A percentile compares a stretch with the other conserved stretches of the same genome.
phyloP scores from a whole-genome alignment of 1,284 basidiomycete genomes.

The Porodaedalea pini region DNA sequence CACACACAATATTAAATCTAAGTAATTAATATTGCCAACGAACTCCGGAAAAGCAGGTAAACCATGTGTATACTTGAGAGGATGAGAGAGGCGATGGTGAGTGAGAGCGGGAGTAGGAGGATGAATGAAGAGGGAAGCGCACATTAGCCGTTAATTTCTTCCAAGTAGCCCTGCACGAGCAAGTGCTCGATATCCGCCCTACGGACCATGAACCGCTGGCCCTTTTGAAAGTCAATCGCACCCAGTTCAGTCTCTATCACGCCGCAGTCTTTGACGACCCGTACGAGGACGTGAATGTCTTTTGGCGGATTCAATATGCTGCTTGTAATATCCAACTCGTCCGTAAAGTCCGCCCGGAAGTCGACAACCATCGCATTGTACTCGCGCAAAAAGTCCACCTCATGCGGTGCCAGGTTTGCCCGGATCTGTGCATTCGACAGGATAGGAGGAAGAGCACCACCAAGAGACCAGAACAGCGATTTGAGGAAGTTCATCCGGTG shows the following conservation, averaged over 20 bases:
- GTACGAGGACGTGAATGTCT: conserved; percentile 76
- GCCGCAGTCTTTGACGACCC: conserved; percentile 82
- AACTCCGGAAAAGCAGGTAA: too few relatives aligned
- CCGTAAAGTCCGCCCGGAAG: conserved; percentile 82
- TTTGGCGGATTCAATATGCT: conserved; percentile 76
- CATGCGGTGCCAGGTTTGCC: conserved; percentile 80
- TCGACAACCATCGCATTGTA: conserved; percentile 82
- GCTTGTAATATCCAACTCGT: conserved; percentile 82
- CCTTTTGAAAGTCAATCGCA: conserved; percentile 83
- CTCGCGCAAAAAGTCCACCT: conserved; percentile 84
- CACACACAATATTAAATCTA: too few relatives aligned
- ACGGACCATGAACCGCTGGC: conserved; percentile 83
- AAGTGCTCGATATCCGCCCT: conserved; percentile 87
- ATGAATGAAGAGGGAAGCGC: not conserved
- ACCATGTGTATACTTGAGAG: too few relatives aligned
- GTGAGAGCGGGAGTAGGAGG: too few relatives aligned
- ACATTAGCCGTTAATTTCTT: conserved; percentile 45
- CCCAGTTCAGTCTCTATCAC: conserved; percentile 87
- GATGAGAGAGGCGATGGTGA: too few relatives aligned
- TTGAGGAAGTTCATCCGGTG: conserved; percentile 80
- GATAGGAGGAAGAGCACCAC: conserved; percentile 88
- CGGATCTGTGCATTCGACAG: conserved; percentile 74
- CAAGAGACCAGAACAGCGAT: conserved; percentile 87
- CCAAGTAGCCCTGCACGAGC: conserved; percentile 87
- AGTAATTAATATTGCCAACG: too few relatives aligned